Evolutionary conservation across 345 rosid genomes (phyloP).

Genomic region (Acer negundo): DNA sequence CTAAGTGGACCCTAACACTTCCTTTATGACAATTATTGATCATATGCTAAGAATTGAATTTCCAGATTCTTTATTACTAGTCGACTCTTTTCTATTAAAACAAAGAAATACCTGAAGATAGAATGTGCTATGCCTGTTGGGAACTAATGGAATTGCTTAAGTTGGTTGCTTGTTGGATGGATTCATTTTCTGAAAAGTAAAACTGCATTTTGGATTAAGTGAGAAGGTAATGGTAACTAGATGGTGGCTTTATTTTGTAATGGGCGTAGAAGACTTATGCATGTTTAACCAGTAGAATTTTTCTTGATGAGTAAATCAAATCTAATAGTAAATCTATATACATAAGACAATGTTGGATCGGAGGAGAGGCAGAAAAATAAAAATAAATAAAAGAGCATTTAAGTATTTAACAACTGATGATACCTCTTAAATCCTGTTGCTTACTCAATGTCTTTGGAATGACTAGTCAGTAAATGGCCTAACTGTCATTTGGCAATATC

Average conservation of each 20-base stretch:
- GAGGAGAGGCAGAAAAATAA: background rate
- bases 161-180: background rate
- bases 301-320: background rate
- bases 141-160: background rate
- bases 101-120: background rate
- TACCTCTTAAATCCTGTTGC: background rate
- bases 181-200: slow-evolving; percentile 5
- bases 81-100: background rate
- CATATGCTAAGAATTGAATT: background rate
- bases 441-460: background rate
- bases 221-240: background rate
- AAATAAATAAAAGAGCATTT: background rate
- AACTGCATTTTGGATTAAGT: background rate
- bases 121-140: background rate
- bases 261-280: background rate
- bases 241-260: background rate
- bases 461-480: background rate
- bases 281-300: background rate
- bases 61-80: background rate
- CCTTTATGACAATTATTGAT: background rate
- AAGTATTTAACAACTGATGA: background rate
- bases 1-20: background rate
- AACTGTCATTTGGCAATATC: background rate
- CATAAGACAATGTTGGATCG: background rate
- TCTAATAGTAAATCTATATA: background rate